A percentile compares a stretch with the other conserved stretches of the same genome.
phyloP scores from a whole-genome alignment of 768 basidiomycete genomes.

The Lactifluus subvellereus region DNA sequence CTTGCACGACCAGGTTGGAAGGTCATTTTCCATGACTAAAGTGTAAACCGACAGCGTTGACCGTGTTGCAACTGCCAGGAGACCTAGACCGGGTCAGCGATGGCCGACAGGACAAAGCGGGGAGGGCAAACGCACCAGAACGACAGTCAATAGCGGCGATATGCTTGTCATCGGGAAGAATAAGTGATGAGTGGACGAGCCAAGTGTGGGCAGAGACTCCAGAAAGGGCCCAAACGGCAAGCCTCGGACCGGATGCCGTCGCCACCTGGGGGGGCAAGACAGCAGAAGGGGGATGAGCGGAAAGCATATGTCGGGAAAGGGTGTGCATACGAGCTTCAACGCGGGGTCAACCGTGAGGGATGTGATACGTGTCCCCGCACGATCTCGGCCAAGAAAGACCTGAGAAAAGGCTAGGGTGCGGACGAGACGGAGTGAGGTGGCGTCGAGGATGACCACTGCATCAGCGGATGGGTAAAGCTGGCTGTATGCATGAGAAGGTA shows the following conservation, averaged over 20 bases:
- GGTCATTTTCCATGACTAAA: slow-evolving; percentile 71
- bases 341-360: slow-evolving; percentile 68
- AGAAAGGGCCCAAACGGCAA: slow-evolving; percentile 79
- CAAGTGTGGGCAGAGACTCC: slow-evolving; percentile 57
- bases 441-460: slow-evolving; percentile 64
- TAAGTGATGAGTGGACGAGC: slow-evolving; percentile 76
- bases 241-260: slow-evolving; percentile 57
- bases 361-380: slow-evolving; percentile 43
- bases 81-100: slow-evolving; percentile 41
- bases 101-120: slow-evolving; percentile 27
- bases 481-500: slow-evolving; percentile 13
- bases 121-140: slow-evolving; percentile 47
- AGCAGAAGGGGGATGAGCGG: background rate
- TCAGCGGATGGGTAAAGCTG: slow-evolving; percentile 73
- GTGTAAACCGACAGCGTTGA: slow-evolving; percentile 66
- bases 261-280: slow-evolving; percentile 47
- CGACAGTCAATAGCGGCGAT: slow-evolving; percentile 66
- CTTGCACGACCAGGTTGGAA: slow-evolving; percentile 78
- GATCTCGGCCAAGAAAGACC: slow-evolving; percentile 60
- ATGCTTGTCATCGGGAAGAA: slow-evolving; percentile 48
- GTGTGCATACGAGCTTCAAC: slow-evolving; percentile 68
- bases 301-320: slow-evolving; percentile 1
- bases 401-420: slow-evolving; percentile 76
- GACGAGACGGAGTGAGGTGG: slow-evolving; percentile 55
- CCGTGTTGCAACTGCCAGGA: slow-evolving; percentile 64